Conservation (phyloP, 208 protist species). For the Crithidia expoeki region DNA sequence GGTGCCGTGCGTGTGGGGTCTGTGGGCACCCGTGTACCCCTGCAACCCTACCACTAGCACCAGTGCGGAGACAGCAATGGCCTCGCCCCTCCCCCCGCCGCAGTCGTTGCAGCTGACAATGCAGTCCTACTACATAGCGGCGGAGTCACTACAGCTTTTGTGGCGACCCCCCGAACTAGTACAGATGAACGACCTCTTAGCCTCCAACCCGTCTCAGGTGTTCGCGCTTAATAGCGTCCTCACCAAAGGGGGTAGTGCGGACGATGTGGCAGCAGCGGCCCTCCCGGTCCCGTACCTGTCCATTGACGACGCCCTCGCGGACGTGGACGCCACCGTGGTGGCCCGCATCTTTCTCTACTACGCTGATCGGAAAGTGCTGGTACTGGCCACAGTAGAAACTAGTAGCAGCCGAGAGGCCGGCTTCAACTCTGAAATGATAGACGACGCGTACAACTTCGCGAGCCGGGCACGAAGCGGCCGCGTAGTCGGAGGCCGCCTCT, state of each 20-base stretch:
- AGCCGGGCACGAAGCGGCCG: constrained; percentile 18
- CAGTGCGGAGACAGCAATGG: neutral
- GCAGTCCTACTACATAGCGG: constrained; percentile 45
- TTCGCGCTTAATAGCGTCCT: constrained; percentile 36
- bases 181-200: constrained; percentile 31
- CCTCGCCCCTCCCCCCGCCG: constrained; percentile 3
- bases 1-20: constrained; percentile 44
- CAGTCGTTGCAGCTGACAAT: constrained; percentile 37
- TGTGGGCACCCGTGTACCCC: constrained; percentile 37
- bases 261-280: neutral
- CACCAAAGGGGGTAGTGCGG: neutral
- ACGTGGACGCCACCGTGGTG: constrained; percentile 33
- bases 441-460: constrained; percentile 32
- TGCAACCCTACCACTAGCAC: neutral
- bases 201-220: constrained; percentile 43
- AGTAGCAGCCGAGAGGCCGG: constrained; percentile 16
- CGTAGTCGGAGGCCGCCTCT: neutral
- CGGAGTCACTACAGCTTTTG: constrained; percentile 33
- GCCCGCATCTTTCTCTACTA: constrained; percentile 53
- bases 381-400: constrained; percentile 42
- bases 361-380: constrained; percentile 45
- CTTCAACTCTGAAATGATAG: constrained; percentile 11
- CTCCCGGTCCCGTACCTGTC: constrained; percentile 17
- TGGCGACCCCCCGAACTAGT: constrained; percentile 45
- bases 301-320: constrained; percentile 22